Evolutionary conservation across 2,329 filamentous ascomycete species (phyloP), one percentile per base, ranked within the genome.

Genomic region (Graphilbum fragrans): DNA sequence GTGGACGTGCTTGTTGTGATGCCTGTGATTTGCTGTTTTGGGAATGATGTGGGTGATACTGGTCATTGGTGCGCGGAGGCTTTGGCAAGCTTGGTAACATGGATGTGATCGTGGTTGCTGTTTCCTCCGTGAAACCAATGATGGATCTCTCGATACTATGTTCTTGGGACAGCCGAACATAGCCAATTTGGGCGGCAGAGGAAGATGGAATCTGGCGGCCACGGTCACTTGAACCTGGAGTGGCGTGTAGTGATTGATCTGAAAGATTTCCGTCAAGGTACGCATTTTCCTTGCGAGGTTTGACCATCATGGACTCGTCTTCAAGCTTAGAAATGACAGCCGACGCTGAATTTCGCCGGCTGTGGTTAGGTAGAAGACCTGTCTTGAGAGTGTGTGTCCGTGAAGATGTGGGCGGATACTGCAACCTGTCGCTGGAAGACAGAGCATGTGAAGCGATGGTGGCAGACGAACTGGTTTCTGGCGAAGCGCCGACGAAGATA

Each of bases 321-420:
- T 40, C 45, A 36, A 41, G 46, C 47, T 11, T 50, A 18, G 37
- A 45, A 7, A 20, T n/a, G 2, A 42, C 18, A 9, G 41, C 29
- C 2, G 47, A 40, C 5, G 34, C 33, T 2, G 49, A 48, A 16
- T 50, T 51, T 19, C 48, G 51, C 2, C 52, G 50, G 17, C 27
- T 38, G 19, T 50, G 45, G 19, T 38, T 39, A 6, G 23, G 35
- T 10, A 42, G 36, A 1, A 46, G 43, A 21, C 38, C 42, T 12
- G 49, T 50, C n/a, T 51, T 53, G 23, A 59, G 37, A 37, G 50
- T 53, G 12, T 53, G 54, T 10, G 55, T 55, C 20, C 55, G 52
- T 7, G 58, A 60, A 16, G 57, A 52, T 0, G 54, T 53, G 1
- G 55, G 56, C 2, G 56, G 56, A 29, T 52, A 54, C 8, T 41